Evolutionary conservation across 176 grass and related monocot genomes (phyloP), one percentile per base, ranked within the genome.

Genomic region (Hordeum vulgare): DNA sequence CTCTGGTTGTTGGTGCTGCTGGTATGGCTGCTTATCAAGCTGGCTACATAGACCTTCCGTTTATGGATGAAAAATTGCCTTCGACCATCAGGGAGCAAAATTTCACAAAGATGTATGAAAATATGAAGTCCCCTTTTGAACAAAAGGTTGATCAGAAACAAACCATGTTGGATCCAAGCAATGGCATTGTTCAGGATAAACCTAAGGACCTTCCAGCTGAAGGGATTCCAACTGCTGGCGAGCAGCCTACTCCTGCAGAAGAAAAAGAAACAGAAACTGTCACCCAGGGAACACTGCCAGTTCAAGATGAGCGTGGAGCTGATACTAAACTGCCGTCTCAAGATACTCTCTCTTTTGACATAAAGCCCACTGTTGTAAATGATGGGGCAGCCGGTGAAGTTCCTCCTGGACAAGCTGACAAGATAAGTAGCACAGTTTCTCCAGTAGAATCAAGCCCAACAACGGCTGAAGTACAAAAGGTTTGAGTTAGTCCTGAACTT

Each of bases 11-110:
- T 66, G 96, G 89, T 45, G 89, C 83, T 39, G 89, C 89, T 83
- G 90, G 74, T 66, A 71, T 94, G 67, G 89, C 81, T 78, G 91
- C 93, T 78, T 90, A 96, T 84, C 86, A 94, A 83, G 28, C 75
- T 83, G 96, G 91, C 23, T 96, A 87, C 62, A 76, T 94, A 78
- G 83, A 94, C 63, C 61, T 88, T 84, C 69, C 78, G 83, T 61
- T 82, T 44, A 87, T 81, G 53, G 88, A 91, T 31, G 61, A 72
- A 65, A 89, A 87, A 74, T 79, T 85, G 28, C 76, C 89, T 67
- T 82, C 77, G 9, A 57, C 49, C 58, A 71, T 69, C 28, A 75
- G 40, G 60, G 73, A 82, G 10, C 40, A 89, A 85, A 74, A 85
- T 74, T 29, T 45, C 15, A 9, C 54, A 78, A 89, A 94, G 81